Evolutionary conservation across 2,329 filamentous ascomycete species (phyloP).

Genomic region (Mycogone perniciosa): DNA sequence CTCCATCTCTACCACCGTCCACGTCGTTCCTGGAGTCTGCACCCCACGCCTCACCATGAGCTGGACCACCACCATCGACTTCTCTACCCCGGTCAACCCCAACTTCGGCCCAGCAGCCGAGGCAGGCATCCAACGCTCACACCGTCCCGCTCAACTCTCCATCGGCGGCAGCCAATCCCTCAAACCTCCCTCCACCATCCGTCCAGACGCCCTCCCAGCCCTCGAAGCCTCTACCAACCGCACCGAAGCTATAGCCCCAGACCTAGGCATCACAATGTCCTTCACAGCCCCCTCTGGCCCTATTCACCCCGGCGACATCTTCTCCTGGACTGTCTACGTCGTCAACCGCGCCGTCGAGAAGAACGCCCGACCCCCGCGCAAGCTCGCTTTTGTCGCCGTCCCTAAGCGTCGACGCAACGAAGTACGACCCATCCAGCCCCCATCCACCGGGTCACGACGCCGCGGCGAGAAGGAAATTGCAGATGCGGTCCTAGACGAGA

Average conservation of each 20-base stretch:
- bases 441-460: constrained; percentile 40
- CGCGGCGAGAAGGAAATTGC: constrained; percentile 41
- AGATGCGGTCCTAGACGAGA: constrained; percentile 65
- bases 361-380: constrained; percentile 45
- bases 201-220: constrained; percentile 54
- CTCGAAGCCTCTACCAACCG: constrained; percentile 48
- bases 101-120: constrained; percentile 50
- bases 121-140: constrained; percentile 53
- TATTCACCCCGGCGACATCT: constrained; percentile 58
- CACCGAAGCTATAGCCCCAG: constrained; percentile 43
- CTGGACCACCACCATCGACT: constrained; percentile 65
- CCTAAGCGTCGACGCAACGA: constrained; percentile 58
- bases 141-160: constrained; percentile 58
- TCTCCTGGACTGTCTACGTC: constrained; percentile 68
- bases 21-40: constrained; percentile 50
- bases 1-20: constrained; percentile 52
- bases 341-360: constrained; percentile 59
- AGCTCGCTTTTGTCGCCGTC: constrained; percentile 63
- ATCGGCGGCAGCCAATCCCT: constrained; percentile 49
- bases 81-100: constrained; percentile 58
- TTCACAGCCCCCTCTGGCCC: constrained; percentile 55
- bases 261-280: constrained; percentile 69
- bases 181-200: constrained; percentile 49
- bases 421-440: constrained; percentile 44
- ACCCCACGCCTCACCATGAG: constrained; percentile 56